Evolutionary conservation across 805 yeast genomes (phyloP).

Genomic region (Suhomyces sp.): DNA sequence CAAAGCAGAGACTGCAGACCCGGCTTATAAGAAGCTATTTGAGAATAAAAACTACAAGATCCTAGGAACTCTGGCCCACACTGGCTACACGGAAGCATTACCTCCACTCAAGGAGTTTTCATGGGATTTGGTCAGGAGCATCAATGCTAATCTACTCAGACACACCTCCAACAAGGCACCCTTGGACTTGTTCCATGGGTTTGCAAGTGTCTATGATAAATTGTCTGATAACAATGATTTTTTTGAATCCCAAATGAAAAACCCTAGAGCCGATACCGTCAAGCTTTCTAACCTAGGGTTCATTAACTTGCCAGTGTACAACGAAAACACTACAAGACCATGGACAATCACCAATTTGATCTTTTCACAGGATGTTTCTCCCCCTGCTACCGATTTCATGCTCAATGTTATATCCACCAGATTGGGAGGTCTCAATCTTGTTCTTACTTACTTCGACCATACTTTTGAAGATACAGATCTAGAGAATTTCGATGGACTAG

Average conservation of each 20-base stretch:
- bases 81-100: slow-evolving; percentile 29
- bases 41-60: slow-evolving; percentile 20
- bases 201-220: slow-evolving; percentile 17
- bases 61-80: slow-evolving; percentile 34
- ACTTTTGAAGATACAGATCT: slow-evolving; percentile 23
- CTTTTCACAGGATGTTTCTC: slow-evolving; percentile 39
- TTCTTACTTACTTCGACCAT: slow-evolving; percentile 30
- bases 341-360: slow-evolving; percentile 33
- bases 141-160: slow-evolving; percentile 13
- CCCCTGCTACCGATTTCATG: slow-evolving; percentile 35
- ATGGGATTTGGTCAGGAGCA: slow-evolving; percentile 24
- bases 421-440: slow-evolving; percentile 35
- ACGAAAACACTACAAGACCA: slow-evolving; percentile 2
- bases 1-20: slow-evolving; percentile 10
- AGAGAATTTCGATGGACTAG: slow-evolving; percentile 24
- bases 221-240: slow-evolving; percentile 17
- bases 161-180: slow-evolving; percentile 25
- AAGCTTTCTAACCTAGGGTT: slow-evolving; percentile 41
- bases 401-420: slow-evolving; percentile 30
- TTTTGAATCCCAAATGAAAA: slow-evolving; percentile 23
- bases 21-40: slow-evolving; percentile 18
- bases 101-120: slow-evolving; percentile 31
- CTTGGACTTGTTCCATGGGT: slow-evolving; percentile 21
- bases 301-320: slow-evolving; percentile 19
- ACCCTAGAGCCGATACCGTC: slow-evolving; percentile 29